These are phyloP conservation scores for Neonectria punicea DNA, from an alignment of 2,329 filamentous ascomycete species.

Conservation along the genomic window DNA sequence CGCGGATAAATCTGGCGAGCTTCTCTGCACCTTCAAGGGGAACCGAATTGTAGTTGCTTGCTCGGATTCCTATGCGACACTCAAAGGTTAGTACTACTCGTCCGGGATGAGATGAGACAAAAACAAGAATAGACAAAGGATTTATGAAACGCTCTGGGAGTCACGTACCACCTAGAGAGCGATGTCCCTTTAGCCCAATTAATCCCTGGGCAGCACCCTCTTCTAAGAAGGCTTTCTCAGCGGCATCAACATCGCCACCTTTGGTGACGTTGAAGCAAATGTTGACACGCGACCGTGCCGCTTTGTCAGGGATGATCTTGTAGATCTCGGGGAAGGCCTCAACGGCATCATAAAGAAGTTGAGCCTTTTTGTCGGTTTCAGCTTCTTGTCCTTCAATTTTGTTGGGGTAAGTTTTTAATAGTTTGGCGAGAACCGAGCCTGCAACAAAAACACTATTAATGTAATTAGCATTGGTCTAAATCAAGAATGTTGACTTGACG, in stretches of 20 bases:
- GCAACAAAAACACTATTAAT: slow-evolving; percentile 81
- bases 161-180: slow-evolving; percentile 46
- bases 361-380: slow-evolving; percentile 78
- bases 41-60: slow-evolving; percentile 91
- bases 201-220: slow-evolving; percentile 75
- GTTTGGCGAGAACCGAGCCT: slow-evolving; percentile 82
- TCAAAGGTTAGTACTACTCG: slow-evolving; percentile 48
- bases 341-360: slow-evolving; percentile 79
- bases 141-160: no score
- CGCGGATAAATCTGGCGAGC: slow-evolving; percentile 70
- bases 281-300: slow-evolving; percentile 88
- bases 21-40: slow-evolving; percentile 73
- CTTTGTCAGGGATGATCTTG: slow-evolving; percentile 78
- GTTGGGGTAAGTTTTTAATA: slow-evolving; percentile 73
- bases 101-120: no score
- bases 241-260: slow-evolving; percentile 69
- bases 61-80: slow-evolving; percentile 72
- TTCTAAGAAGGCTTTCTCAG: slow-evolving; percentile 84
- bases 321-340: slow-evolving; percentile 81
- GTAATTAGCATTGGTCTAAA: slow-evolving; percentile 9
- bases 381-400: slow-evolving; percentile 84
- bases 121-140: no score
- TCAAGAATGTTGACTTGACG: neutral
- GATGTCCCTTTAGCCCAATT: slow-evolving; percentile 87
- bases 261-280: slow-evolving; percentile 85